Conservation (phyloP, 768 basidiomycete species). For the Ramaria rubella region DNA sequence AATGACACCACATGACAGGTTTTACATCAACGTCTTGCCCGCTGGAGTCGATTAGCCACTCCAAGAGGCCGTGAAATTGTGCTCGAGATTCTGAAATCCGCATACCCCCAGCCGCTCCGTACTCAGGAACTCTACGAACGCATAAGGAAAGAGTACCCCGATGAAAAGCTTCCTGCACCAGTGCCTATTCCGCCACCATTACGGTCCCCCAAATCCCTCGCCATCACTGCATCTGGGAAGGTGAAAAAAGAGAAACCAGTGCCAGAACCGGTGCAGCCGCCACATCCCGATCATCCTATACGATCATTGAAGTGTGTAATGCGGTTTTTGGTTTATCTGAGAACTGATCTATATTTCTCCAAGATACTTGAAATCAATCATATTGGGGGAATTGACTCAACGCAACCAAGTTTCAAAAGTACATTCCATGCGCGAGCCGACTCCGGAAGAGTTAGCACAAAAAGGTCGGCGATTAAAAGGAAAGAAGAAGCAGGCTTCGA, state of each 20-base stretch:
- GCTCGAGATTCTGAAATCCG: slow-evolving; percentile 1
- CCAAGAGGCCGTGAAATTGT: slow-evolving; percentile 7
- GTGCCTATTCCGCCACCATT: neutral
- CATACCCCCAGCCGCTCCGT: neutral
- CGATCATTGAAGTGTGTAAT: slow-evolving; percentile 6
- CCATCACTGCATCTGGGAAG: neutral
- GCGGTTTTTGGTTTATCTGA: neutral
- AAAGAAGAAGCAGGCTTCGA: slow-evolving; percentile 1
- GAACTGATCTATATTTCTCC: neutral
- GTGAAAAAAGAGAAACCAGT: neutral
- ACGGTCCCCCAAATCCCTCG: neutral
- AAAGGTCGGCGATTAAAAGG: neutral
- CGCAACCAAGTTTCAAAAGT: slow-evolving; percentile 3
- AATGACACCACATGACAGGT: too few species aligned
- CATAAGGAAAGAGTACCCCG: slow-evolving; percentile 1
- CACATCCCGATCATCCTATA: slow-evolving; percentile 9
- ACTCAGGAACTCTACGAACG: slow-evolving; percentile 2
- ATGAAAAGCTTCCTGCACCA: neutral
- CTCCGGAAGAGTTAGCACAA: slow-evolving; percentile 3
- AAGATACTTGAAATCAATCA: slow-evolving; percentile 6
- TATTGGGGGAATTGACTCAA: slow-evolving; percentile 5
- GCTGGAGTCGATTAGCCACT: neutral
- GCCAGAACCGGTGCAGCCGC: neutral
- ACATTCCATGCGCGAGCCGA: slow-evolving; percentile 8
- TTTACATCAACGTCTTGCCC: neutral